These are phyloP conservation scores for Trichoderma reesei DNA, from an alignment of 495 filamentous ascomycete species.

Conservation along the genomic window DNA sequence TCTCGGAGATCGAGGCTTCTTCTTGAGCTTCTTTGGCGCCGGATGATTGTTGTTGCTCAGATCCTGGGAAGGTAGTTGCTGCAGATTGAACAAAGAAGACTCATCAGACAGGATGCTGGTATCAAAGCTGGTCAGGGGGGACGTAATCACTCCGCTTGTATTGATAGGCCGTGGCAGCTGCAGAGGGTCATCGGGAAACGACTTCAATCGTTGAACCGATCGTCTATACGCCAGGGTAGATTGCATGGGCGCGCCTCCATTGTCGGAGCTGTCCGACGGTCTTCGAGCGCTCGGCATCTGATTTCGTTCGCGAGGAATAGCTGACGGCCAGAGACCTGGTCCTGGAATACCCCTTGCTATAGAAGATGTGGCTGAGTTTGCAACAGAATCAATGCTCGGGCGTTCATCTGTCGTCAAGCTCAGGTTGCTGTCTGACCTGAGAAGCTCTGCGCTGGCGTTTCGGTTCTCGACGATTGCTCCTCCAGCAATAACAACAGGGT, in stretches of 20 bases:
- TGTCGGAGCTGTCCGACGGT: constrained; percentile 44
- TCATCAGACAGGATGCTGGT: constrained; percentile 45
- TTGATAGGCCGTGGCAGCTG: constrained; percentile 35
- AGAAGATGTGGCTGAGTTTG: constrained; percentile 29
- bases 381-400: constrained; percentile 42
- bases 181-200: constrained; percentile 27
- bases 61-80: constrained; percentile 15
- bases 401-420: constrained; percentile 37
- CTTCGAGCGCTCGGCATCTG: constrained; percentile 21
- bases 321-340: constrained; percentile 42
- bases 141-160: constrained; percentile 29
- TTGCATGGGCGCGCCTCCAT: constrained; percentile 30
- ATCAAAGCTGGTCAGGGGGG: constrained; percentile 40
- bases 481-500: constrained; percentile 80
- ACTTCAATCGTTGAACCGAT: constrained; percentile 39
- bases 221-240: constrained; percentile 42
- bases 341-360: constrained; percentile 30
- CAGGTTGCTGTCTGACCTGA: constrained; percentile 53
- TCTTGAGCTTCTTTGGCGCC: constrained; percentile 41
- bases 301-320: constrained; percentile 27
- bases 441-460: constrained; percentile 44
- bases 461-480: constrained; percentile 52
- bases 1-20: constrained; percentile 49
- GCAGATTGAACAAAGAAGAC: constrained; percentile 25
- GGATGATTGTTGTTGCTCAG: constrained; percentile 12